These are phyloP conservation scores for Tylopilus felleus DNA, from an alignment of 768 basidiomycete genomes.

Conservation along the genomic window DNA sequence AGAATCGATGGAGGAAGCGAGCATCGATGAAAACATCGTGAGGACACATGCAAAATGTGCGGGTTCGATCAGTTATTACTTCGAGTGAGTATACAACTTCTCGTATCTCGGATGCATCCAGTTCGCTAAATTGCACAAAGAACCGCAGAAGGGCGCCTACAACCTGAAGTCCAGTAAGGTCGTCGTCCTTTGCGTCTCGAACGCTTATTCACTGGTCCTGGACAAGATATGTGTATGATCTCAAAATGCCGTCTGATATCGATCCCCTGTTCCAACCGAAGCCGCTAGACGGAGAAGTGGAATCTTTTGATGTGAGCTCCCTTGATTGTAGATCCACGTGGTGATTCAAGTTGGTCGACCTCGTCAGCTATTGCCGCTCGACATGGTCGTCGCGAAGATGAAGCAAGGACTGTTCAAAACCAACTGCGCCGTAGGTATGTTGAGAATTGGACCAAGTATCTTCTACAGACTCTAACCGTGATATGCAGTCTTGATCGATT, in stretches of 20 bases:
- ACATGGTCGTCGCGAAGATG: constrained; percentile 61
- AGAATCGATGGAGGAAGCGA: constrained; percentile 93
- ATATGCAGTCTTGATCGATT: constrained; percentile 78
- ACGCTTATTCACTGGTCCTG: neutral
- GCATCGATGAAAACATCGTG: constrained; percentile 64
- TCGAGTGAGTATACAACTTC: constrained; percentile 41
- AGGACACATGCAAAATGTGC: constrained; percentile 52
- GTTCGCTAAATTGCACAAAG: constrained; percentile 9
- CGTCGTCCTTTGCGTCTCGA: neutral
- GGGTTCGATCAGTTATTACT: constrained; percentile 82
- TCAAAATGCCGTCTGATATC: constrained; percentile 56
- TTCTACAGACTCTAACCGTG: constrained; percentile 1
- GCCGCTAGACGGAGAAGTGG: constrained; percentile 91
- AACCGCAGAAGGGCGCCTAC: constrained; percentile 54
- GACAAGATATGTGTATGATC: constrained; percentile 78
- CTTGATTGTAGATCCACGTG: neutral
- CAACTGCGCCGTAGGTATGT: constrained; percentile 82
- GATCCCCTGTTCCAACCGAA: constrained; percentile 57
- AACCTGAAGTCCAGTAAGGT: constrained; percentile 80
- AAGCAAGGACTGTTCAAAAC: constrained; percentile 80
- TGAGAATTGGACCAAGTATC: neutral
- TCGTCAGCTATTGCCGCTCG: constrained; percentile 60
- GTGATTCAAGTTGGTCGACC: neutral
- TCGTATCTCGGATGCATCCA: neutral
- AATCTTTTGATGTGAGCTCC: constrained; percentile 75